Evolutionary conservation across 176 grass and related monocot species (phyloP).

Genomic region (Pharus latifolius): DNA sequence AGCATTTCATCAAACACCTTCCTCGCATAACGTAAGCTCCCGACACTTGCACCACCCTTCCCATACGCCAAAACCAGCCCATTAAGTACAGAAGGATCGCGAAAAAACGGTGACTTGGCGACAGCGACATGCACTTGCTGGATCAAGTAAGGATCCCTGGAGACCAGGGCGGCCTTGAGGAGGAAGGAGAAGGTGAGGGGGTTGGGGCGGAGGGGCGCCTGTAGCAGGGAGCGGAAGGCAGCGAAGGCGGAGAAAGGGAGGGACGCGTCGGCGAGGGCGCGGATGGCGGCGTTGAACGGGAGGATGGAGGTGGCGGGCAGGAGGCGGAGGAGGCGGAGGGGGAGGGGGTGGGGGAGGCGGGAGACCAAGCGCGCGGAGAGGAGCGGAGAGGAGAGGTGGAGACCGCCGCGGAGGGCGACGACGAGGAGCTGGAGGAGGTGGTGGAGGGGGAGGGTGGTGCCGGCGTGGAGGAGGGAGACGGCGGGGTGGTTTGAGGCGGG

Average conservation of each 20-base stretch:
- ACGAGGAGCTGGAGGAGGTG: neutral
- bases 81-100: neutral
- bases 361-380: neutral
- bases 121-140: neutral
- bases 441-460: neutral
- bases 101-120: neutral
- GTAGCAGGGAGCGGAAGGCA: neutral
- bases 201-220: neutral
- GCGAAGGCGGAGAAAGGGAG: neutral
- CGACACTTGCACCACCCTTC: neutral
- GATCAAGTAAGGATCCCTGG: neutral
- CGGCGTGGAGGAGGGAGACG: neutral
- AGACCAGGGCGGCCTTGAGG: neutral
- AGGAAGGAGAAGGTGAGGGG: slow-evolving; percentile 11
- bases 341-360: neutral
- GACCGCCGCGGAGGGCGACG: neutral
- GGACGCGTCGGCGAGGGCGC: neutral
- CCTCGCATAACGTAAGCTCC: neutral
- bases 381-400: neutral
- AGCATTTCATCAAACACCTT: slow-evolving; percentile 13
- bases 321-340: neutral
- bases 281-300: neutral
- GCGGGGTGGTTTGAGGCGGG: neutral
- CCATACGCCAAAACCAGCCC: neutral
- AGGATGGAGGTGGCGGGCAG: neutral